These are phyloP conservation scores for Metarhizium rileyi DNA, from an alignment of 2,329 filamentous ascomycete species.

Conservation along the genomic window DNA sequence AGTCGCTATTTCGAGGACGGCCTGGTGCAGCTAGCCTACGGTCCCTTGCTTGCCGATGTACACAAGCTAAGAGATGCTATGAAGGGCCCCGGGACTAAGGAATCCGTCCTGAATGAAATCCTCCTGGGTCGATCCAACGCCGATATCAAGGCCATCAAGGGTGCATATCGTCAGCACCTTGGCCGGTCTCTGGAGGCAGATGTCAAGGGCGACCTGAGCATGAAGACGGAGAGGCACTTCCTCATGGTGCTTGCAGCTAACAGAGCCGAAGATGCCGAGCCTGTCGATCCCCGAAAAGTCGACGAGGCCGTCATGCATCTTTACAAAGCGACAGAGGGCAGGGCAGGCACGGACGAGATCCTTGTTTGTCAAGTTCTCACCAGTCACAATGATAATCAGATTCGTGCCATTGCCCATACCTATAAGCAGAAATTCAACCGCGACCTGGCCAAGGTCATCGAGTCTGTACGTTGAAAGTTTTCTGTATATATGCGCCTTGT, in stretches of 20 bases:
- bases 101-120: constrained; percentile 75
- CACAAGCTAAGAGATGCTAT: constrained; percentile 62
- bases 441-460: constrained; percentile 62
- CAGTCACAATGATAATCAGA: constrained; percentile 67
- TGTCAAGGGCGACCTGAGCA: constrained; percentile 68
- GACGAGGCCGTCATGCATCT: constrained; percentile 68
- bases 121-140: constrained; percentile 77
- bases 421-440: constrained; percentile 67
- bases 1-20: constrained; percentile 64
- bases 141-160: constrained; percentile 79
- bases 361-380: constrained; percentile 71
- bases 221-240: constrained; percentile 82
- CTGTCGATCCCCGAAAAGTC: constrained; percentile 61
- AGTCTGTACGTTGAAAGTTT: constrained; percentile 39
- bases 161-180: constrained; percentile 61
- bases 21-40: constrained; percentile 64
- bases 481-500: not conserved
- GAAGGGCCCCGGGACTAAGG: constrained; percentile 76
- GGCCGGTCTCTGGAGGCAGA: constrained; percentile 57
- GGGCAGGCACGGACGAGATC: constrained; percentile 63
- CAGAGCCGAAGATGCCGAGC: constrained; percentile 67
- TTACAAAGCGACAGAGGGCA: constrained; percentile 67
- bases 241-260: constrained; percentile 66
- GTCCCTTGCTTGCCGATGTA: constrained; percentile 70
- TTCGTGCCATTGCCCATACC: constrained; percentile 67